Evolutionary conservation across 305 asterid species (phyloP).

Genomic region (Vinca major): DNA sequence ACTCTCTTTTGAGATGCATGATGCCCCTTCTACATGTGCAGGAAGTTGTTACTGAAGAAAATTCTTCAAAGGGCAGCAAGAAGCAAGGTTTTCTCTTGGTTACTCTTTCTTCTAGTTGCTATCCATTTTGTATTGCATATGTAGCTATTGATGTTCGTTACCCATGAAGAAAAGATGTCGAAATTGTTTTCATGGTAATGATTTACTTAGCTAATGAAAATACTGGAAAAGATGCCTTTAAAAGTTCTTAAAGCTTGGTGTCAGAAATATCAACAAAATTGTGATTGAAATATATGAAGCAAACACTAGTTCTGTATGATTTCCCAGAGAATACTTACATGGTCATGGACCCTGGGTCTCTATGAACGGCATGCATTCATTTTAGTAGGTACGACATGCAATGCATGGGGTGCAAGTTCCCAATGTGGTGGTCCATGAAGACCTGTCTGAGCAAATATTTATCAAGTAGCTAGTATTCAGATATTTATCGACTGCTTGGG

Average conservation of each 20-base stretch:
- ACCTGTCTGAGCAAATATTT: no score
- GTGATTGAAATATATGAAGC: background rate
- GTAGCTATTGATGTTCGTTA: background rate
- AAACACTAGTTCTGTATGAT: background rate
- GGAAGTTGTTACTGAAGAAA: conserved; percentile 41
- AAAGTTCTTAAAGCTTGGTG: background rate
- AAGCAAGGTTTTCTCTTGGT: conserved; percentile 41
- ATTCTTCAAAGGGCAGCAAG: conserved; percentile 30
- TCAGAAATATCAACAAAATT: background rate
- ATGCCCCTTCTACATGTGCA: conserved; percentile 18
- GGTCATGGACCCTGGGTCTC: no score
- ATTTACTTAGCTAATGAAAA: background rate
- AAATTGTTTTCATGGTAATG: background rate
- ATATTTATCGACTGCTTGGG: background rate
- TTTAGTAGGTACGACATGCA: no score
- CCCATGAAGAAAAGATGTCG: background rate
- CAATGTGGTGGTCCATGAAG: no score
- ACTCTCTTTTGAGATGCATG: conserved; percentile 8
- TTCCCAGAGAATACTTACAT: no score
- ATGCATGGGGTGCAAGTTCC: no score
- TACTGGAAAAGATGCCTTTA: background rate
- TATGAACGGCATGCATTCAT: no score
- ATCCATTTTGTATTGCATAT: background rate
- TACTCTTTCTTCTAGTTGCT: conserved; percentile 13
- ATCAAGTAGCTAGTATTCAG: background rate